Conservation (phyloP, 331 rosid genomes). For the Erythrophleum ivorense region DNA sequence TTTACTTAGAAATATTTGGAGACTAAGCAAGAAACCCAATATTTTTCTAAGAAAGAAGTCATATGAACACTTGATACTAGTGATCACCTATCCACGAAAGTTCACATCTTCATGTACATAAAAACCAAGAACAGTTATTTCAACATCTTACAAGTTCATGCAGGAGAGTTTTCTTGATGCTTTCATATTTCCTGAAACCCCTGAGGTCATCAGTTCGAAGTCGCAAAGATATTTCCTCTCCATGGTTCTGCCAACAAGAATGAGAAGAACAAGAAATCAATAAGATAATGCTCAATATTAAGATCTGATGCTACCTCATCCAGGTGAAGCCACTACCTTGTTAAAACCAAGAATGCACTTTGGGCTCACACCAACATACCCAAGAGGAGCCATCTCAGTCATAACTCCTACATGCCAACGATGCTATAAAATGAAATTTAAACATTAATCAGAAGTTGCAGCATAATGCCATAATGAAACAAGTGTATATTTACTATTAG, state of each 20-base stretch:
- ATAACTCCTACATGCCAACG: conserved; percentile 93
- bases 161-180: conserved; percentile 89
- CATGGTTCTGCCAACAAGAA: conserved; percentile 63
- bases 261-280: conserved; percentile 28
- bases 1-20: conserved; percentile 3
- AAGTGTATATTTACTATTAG: background rate
- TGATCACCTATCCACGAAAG: no score
- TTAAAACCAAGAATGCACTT: conserved; percentile 93
- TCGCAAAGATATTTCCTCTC: conserved; percentile 96
- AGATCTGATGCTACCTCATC: conserved; percentile 1
- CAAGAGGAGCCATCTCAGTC: conserved; percentile 98
- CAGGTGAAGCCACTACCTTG: conserved; percentile 59
- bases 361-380: conserved; percentile 93
- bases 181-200: conserved; percentile 90
- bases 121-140: conserved; percentile 15
- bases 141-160: conserved; percentile 88
- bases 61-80: background rate
- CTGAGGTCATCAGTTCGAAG: conserved; percentile 95
- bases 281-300: conserved; percentile 13
- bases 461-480: conserved; percentile 37
- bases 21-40: conserved; percentile 3
- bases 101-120: background rate
- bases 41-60: background rate
- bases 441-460: conserved; percentile 41
- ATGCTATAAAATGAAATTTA: conserved; percentile 63